These are phyloP conservation scores for Forsythia suspensa DNA, from an alignment of 257 asterid species.

Conservation along the genomic window DNA sequence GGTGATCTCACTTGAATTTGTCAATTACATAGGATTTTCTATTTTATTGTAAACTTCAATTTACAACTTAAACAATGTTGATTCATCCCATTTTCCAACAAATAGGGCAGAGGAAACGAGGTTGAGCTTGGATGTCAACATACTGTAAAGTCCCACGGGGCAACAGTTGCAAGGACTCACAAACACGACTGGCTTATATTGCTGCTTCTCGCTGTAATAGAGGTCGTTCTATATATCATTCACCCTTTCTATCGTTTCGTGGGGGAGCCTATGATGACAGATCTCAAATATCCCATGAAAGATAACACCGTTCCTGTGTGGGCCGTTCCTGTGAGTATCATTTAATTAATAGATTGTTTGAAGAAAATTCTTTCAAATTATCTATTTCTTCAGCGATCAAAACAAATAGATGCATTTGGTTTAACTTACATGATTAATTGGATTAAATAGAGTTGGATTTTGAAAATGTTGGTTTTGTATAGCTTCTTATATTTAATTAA, in stretches of 20 bases:
- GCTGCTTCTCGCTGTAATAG: conserved; percentile 42
- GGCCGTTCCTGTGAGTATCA: conserved; percentile 48
- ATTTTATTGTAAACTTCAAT: background rate
- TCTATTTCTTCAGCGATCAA: background rate
- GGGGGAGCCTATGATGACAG: conserved; percentile 56
- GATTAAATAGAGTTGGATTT: background rate
- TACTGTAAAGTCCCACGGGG: conserved; percentile 49
- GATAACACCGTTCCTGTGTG: conserved; percentile 52
- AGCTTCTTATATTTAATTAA: too few species aligned
- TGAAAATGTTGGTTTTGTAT: too few species aligned
- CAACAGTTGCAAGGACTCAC: conserved; percentile 42
- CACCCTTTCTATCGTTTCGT: conserved; percentile 64
- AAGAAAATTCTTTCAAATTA: background rate
- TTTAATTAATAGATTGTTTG: background rate
- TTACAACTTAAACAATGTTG: background rate
- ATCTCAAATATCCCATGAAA: conserved; percentile 53
- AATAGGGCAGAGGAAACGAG: conserved; percentile 16
- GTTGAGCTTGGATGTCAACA: conserved; percentile 39
- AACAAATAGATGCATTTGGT: background rate
- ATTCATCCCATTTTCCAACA: background rate
- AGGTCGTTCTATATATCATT: conserved; percentile 39
- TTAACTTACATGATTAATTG: background rate
- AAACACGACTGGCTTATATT: conserved; percentile 63
- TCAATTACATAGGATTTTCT: background rate
- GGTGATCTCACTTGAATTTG: background rate